Base-by-base conservation (phyloP, 164 flowering plant genomes). In the Platanus orientalis region DNA sequence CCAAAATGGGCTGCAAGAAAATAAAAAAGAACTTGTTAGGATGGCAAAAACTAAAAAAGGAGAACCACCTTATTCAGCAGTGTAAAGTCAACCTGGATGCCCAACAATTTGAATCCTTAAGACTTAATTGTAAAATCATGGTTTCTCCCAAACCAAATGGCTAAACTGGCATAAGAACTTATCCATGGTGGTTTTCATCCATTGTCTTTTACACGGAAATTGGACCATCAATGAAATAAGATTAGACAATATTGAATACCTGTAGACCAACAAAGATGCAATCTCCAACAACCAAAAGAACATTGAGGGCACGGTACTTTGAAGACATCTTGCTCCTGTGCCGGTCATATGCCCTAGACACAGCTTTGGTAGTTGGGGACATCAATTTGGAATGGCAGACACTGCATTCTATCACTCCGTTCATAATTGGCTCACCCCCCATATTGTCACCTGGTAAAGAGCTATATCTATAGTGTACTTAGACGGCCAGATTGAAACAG, bases 231-330 rank as follows among this genome's bases (percentile, higher is more conserved):
- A 62, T 12, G 16, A 58, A 10, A 32, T 14, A 52, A 20, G 25
- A 58, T 60, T 17, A 34, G 32, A 57, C 28, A 29, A 64, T 20
- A 16, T 27, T 32, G 52, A 39, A 61, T 62, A 93, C 98, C 98
- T 93, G 97, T 14, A 94, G 74, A 71, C 97, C 98, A 65, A 94
- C 97, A 54, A 94, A 74, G 53, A 87, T 61, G 57, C 98, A 94
- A 63, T 94, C 97, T 17, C 98, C 98, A 60, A 81, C 95, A 62
- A 94, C 98, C 74, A 94, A 70, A 16, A 90, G 67, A 52, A 87
- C 58, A 60, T 94, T 90, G 26, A 94, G 85, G 36, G 77, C 84
- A 19, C 89, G 83, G 52, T 74, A 79, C 73, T 90, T 89, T 44
- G 97, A 90, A 6, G 98, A 89, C n/a, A 87, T 69, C 56, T 80